Evolutionary conservation across 306 rosid genomes (phyloP).

Genomic region (Acacia acuminata): DNA sequence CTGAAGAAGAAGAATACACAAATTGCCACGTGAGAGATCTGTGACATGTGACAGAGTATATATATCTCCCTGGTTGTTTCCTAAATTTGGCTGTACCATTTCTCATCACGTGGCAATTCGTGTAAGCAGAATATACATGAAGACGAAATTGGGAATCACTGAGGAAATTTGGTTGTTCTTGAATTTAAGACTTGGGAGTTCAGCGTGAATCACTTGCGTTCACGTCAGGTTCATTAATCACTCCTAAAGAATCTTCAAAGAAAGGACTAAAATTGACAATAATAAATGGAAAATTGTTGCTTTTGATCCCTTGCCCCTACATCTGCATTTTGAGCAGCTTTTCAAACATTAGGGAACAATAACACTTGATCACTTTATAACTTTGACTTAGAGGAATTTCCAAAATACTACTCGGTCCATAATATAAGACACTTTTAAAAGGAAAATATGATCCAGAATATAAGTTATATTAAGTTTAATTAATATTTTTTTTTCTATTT

Average conservation of each 20-base stretch:
- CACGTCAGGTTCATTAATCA: too few relatives aligned
- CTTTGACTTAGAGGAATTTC: background rate
- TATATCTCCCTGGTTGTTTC: background rate
- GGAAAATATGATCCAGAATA: too few relatives aligned
- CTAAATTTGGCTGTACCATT: background rate
- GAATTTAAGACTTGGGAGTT: background rate
- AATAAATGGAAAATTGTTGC: background rate
- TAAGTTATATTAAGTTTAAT: too few relatives aligned
- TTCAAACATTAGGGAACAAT: background rate
- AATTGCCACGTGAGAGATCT: background rate
- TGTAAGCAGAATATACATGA: background rate
- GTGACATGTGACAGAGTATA: background rate
- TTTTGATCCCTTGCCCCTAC: background rate
- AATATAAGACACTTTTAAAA: too few relatives aligned
- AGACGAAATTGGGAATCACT: background rate
- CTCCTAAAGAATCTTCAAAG: too few relatives aligned
- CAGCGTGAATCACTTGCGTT: background rate
- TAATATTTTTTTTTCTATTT: too few relatives aligned
- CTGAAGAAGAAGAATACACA: background rate
- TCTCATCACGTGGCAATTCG: background rate
- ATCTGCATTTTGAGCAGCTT: background rate
- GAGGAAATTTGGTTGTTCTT: background rate
- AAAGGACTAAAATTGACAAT: too few relatives aligned
- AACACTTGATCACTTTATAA: background rate
- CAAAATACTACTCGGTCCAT: too few relatives aligned